phyloP scores from a whole-genome alignment of 1,284 basidiomycete genomes.

The Exobasidium cylindrosporum region DNA sequence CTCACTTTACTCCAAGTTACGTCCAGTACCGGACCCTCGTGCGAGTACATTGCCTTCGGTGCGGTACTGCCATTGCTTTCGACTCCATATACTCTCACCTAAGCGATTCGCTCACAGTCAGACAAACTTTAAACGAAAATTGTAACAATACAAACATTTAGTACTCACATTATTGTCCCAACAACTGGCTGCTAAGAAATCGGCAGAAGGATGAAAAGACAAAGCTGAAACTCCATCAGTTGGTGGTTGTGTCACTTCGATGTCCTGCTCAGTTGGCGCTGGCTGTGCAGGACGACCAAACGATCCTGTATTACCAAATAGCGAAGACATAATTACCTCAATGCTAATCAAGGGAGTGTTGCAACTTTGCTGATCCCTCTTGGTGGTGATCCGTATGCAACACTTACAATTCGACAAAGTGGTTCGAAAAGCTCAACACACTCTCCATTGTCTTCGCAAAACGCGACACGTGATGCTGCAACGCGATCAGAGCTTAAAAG shows the following conservation, averaged over 20 bases:
- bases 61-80: conserved; percentile 61
- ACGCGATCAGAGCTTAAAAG: too few species aligned
- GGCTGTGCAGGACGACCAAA: conserved; percentile 6
- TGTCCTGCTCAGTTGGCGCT: conserved; percentile 57
- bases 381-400: too few species aligned
- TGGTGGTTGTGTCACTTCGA: conserved; percentile 65
- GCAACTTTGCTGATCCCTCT: too few species aligned
- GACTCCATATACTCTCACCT: conserved; percentile 64
- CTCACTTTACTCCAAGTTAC: conserved; percentile 71
- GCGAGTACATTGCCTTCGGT: conserved; percentile 77
- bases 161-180: conserved; percentile 56
- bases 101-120: not conserved
- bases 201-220: conserved; percentile 55
- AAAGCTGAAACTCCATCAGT: conserved; percentile 54
- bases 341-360: too few species aligned
- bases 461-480: too few species aligned
- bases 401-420: too few species aligned
- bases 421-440: too few species aligned
- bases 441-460: too few species aligned
- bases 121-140: not conserved
- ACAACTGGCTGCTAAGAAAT: conserved; percentile 56
- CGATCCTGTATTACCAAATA: not conserved
- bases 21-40: conserved; percentile 77
- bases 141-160: too few species aligned
- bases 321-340: not conserved